These are phyloP conservation scores for Phytophthora sojae DNA, from an alignment of 352 stramenopile species.

Conservation along the genomic window DNA sequence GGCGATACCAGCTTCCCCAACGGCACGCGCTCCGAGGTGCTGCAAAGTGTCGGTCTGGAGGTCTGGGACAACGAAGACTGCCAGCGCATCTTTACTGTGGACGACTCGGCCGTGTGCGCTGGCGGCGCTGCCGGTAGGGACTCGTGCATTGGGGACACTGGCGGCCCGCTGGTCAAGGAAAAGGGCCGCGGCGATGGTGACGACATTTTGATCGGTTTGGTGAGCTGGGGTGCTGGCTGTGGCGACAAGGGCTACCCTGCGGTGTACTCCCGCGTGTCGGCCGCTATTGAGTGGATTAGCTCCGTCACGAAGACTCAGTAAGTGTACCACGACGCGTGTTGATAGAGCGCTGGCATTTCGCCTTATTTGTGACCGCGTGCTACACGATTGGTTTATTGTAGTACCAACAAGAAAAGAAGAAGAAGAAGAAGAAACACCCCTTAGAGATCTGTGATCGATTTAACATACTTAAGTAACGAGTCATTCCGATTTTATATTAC, in stretches of 20 bases:
- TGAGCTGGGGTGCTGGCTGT: slow-evolving; percentile 61
- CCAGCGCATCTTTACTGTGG: slow-evolving; percentile 23
- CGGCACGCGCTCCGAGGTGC: slow-evolving; percentile 27
- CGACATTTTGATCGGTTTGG: slow-evolving; percentile 56
- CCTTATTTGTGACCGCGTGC: too few relatives aligned
- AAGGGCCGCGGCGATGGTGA: slow-evolving; percentile 11
- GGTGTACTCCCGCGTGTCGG: slow-evolving; percentile 62
- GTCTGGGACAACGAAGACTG: slow-evolving; percentile 46
- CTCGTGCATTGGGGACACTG: slow-evolving; percentile 52
- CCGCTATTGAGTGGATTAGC: neutral
- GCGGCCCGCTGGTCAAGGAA: slow-evolving; percentile 52
- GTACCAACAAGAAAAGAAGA: too few relatives aligned
- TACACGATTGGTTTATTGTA: too few relatives aligned
- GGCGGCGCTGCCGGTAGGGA: slow-evolving; percentile 33
- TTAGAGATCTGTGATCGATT: too few relatives aligned
- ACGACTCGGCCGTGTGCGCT: slow-evolving; percentile 52
- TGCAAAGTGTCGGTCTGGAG: slow-evolving; percentile 45
- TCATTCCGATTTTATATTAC: too few relatives aligned
- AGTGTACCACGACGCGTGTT: neutral
- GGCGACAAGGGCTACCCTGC: slow-evolving; percentile 44
- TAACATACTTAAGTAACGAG: too few relatives aligned
- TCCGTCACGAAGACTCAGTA: neutral
- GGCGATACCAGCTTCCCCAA: slow-evolving; percentile 32
- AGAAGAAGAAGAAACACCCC: too few relatives aligned
- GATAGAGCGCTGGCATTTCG: neutral